These are phyloP conservation scores for Brassica hybrid DNA, from an alignment of 441 rosid genomes.

Conservation along the genomic window DNA sequence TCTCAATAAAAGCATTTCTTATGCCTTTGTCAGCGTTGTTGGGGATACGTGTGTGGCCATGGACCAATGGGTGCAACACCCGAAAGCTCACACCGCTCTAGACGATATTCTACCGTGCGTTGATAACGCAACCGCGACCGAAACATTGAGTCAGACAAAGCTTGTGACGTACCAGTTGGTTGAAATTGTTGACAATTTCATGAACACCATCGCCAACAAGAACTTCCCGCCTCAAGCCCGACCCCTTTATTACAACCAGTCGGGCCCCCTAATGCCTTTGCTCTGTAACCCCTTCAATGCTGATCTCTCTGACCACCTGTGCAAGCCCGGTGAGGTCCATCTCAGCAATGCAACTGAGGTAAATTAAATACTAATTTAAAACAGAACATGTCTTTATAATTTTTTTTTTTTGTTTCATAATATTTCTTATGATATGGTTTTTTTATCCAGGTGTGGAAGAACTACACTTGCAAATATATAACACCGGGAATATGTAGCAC, in stretches of 20 bases:
- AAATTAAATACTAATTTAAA: conserved; percentile 11
- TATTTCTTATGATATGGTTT: not conserved
- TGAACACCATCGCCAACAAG: conserved; percentile 54
- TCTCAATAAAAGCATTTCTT: conserved; percentile 14
- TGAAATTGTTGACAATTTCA: conserved; percentile 53
- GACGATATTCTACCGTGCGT: conserved; percentile 92
- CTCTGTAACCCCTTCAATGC: conserved; percentile 84
- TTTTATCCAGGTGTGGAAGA: conserved; percentile 76
- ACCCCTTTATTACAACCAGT: conserved; percentile 77
- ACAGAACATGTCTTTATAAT: not conserved
- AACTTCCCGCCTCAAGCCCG: conserved; percentile 55
- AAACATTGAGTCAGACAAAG: conserved; percentile 65
- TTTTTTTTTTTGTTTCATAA: not conserved
- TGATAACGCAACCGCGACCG: conserved; percentile 88
- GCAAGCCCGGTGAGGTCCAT: conserved; percentile 68
- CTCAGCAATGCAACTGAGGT: conserved; percentile 75
- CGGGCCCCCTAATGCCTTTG: conserved; percentile 79
- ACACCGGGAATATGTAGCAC: conserved; percentile 65
- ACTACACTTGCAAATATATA: conserved; percentile 60
- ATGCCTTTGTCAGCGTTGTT: conserved; percentile 53
- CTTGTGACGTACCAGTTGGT: conserved; percentile 64
- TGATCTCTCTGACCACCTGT: conserved; percentile 63
- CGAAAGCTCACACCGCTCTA: conserved; percentile 79
- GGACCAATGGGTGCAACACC: conserved; percentile 88
- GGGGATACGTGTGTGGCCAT: conserved; percentile 89